Evolutionary conservation across 2,329 filamentous ascomycete species (phyloP).

Genomic region (Xylaria polymorpha): DNA sequence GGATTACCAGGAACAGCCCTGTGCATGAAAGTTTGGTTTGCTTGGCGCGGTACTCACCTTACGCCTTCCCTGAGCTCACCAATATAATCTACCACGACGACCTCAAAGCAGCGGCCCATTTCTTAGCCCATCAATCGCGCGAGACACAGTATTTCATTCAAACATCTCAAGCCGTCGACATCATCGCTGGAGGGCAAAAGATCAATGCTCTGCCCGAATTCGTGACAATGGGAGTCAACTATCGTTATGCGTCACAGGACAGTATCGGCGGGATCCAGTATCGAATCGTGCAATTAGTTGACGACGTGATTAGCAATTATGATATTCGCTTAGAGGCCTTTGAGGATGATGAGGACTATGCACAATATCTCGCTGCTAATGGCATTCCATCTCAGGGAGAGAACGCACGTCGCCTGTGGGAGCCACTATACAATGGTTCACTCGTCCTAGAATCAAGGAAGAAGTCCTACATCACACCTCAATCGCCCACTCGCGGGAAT

Average conservation of each 20-base stretch:
- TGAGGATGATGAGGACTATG: constrained; percentile 18
- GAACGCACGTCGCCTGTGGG: neutral
- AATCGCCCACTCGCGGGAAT: constrained; percentile 7
- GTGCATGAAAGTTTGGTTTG: constrained; percentile 24
- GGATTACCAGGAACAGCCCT: constrained; percentile 1
- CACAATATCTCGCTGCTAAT: neutral
- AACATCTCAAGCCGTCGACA: constrained; percentile 18
- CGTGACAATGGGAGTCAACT: constrained; percentile 20
- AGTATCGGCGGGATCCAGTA: constrained; percentile 19
- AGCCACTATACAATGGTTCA: constrained; percentile 14
- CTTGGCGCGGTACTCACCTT: constrained; percentile 17
- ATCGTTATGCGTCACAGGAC: constrained; percentile 26
- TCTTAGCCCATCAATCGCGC: neutral
- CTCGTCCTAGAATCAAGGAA: constrained; percentile 1
- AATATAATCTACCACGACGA: neutral
- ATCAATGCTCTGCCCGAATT: constrained; percentile 27
- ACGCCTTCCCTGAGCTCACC: constrained; percentile 20
- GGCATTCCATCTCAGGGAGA: neutral
- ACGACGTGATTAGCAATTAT: neutral
- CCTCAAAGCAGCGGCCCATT: constrained; percentile 10
- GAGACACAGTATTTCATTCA: constrained; percentile 21
- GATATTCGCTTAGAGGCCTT: constrained; percentile 6
- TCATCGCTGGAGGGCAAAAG: constrained; percentile 17
- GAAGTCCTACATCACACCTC: constrained; percentile 20
- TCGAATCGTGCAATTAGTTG: constrained; percentile 10